Evolutionary conservation across 306 rosid genomes (phyloP), one percentile per base, ranked within the genome.

Genomic region (Pterocarpus santalinus): DNA sequence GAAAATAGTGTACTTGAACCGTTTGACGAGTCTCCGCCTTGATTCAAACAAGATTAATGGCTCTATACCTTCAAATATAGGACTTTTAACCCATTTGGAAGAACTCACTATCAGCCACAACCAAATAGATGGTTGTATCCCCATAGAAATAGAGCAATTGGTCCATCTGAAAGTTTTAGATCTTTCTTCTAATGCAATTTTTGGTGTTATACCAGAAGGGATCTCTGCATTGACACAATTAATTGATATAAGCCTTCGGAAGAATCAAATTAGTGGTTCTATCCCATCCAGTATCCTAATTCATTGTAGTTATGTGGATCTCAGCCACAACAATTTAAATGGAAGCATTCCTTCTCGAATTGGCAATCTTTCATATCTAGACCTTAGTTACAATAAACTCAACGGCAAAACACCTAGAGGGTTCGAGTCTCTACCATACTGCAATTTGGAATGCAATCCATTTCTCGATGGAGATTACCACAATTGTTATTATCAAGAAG

Each of bases 301-400:
- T 10, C 43, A 46, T 10, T 46, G 22, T 8, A 2, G 1, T 33
- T 17, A 28, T 8, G 0, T 76, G 11, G 5, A 71, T 10, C 60
- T 85, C 49, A 73, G 62, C 52, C 33, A 35, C 64, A 64, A 76
- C 80, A 34, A n/a, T 11, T 64, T 76, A 11, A 64, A 16, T 35
- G 80, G 80, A 51, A 67, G 35, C 36, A 78, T 77, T 77, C 81
- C 82, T 67, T 5, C 67, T 17, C 17, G 22, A 47, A n/a, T 82
- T 4, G 39, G 73, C 8, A 49, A 69, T 12, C 39, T 76, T 51
- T 28, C 53, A 16, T 70, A 34, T 61, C 47, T 75, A 2, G 79
- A 79, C 38, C 70, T 79, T 47, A 79, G 71, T 17, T 17, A 58
- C 10, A 69, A 79, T 69, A 4, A 69, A 11, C 63, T 79, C 15